Conservation (phyloP, 495 filamentous ascomycete species). For the Daldinia vernicosa region DNA sequence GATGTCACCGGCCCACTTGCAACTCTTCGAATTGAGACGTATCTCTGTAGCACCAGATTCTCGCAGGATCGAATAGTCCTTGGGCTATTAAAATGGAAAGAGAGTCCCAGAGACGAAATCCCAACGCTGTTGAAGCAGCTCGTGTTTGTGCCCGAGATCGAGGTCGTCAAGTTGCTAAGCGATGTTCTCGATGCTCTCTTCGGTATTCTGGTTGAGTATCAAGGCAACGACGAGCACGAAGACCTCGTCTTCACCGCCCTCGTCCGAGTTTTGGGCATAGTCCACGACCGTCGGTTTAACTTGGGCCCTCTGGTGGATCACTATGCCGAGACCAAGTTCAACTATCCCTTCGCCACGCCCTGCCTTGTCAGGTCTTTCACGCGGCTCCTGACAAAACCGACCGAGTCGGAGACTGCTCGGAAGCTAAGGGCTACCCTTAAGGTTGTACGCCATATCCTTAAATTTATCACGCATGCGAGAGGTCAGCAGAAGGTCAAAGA, state of each 20-base stretch:
- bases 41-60: conserved; percentile 94
- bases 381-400: conserved; percentile 78
- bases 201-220: conserved; percentile 85
- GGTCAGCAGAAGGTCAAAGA: conserved; percentile 90
- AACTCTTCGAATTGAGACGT: conserved; percentile 80
- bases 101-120: conserved; percentile 73
- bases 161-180: conserved; percentile 90
- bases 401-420: conserved; percentile 80
- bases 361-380: conserved; percentile 89
- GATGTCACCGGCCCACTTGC: conserved; percentile 81
- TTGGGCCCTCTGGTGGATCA: conserved; percentile 87
- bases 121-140: conserved; percentile 79
- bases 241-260: conserved; percentile 91
- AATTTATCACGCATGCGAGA: conserved; percentile 91
- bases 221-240: conserved; percentile 89
- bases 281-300: conserved; percentile 93
- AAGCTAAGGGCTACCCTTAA: conserved; percentile 93
- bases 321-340: conserved; percentile 89
- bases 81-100: conserved; percentile 85
- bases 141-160: conserved; percentile 94
- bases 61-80: conserved; percentile 92
- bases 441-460: conserved; percentile 89
- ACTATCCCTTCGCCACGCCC: conserved; percentile 93
- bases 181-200: conserved; percentile 95
- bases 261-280: conserved; percentile 88